These are phyloP conservation scores for Neonectria coccinea DNA, from an alignment of 2,329 filamentous ascomycete genomes.

Conservation along the genomic window DNA sequence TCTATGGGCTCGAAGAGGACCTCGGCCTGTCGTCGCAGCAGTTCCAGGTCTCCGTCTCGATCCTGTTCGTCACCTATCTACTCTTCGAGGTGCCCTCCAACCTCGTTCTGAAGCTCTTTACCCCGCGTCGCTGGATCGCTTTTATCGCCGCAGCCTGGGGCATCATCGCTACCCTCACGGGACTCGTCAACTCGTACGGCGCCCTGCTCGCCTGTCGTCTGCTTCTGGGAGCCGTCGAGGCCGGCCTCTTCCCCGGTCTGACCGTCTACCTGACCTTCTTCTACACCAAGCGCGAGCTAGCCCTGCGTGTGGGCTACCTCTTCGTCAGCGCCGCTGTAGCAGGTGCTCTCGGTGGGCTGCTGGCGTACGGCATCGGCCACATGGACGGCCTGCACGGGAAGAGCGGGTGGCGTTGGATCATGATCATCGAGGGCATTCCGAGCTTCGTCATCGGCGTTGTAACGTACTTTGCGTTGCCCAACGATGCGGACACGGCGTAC, in stretches of 20 bases:
- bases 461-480: constrained; percentile 52
- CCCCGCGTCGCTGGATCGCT: constrained; percentile 71
- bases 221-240: constrained; percentile 76
- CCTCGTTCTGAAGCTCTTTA: constrained; percentile 71
- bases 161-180: constrained; percentile 76
- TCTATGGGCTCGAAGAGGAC: constrained; percentile 74
- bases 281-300: constrained; percentile 80
- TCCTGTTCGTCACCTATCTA: constrained; percentile 75
- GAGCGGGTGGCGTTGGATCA: constrained; percentile 78
- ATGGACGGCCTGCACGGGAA: constrained; percentile 76
- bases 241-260: constrained; percentile 76
- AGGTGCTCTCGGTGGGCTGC: constrained; percentile 77
- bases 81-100: constrained; percentile 74
- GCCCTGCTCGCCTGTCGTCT: constrained; percentile 76
- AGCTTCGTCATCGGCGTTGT: constrained; percentile 54
- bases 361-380: constrained; percentile 79
- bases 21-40: constrained; percentile 70
- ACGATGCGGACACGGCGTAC: constrained; percentile 64
- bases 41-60: constrained; percentile 76
- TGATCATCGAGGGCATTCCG: constrained; percentile 65
- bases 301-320: constrained; percentile 77
- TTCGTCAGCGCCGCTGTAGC: constrained; percentile 78
- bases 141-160: constrained; percentile 75
- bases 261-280: constrained; percentile 80
- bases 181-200: constrained; percentile 73